A percentile compares a stretch with the other conserved stretches of the same genome.
Conservation (phyloP, 352 stramenopile species). For the Pythium vanterpoolii region DNA sequence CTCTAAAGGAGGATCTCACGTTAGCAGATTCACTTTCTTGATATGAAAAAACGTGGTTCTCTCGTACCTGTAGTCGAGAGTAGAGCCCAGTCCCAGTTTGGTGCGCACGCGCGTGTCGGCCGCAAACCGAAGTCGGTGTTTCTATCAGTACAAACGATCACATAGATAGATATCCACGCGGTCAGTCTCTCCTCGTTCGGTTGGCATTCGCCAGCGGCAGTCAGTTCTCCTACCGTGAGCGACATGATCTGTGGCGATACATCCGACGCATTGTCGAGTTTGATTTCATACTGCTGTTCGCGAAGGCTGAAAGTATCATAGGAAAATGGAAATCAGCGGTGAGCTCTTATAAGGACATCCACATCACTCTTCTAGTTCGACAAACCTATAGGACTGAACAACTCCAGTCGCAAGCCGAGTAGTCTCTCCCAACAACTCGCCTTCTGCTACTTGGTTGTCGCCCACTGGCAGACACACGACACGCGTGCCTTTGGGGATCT, state of each 20-base stretch:
- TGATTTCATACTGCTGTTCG: constrained; percentile 22
- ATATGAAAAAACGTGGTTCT: not conserved
- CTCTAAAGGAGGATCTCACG: constrained; percentile 12
- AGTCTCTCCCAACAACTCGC: not conserved
- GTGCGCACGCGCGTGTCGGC: constrained; percentile 33
- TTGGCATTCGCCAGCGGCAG: not conserved
- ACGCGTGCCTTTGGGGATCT: constrained; percentile 51
- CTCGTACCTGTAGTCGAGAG: constrained; percentile 29
- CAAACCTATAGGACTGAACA: constrained; percentile 40
- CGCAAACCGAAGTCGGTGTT: constrained; percentile 33
- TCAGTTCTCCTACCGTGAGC: constrained; percentile 2
- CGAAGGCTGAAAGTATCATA: constrained; percentile 20
- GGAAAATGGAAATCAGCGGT: too few relatives aligned
- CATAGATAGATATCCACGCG: not conserved
- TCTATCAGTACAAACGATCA: constrained; percentile 11
- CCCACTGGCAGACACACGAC: constrained; percentile 28
- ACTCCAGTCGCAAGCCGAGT: not conserved
- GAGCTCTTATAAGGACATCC: not conserved
- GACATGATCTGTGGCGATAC: not conserved
- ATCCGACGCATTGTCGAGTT: not conserved
- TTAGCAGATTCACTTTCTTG: not conserved
- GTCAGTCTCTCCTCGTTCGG: not conserved
- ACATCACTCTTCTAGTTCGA: not conserved
- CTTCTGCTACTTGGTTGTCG: not conserved
- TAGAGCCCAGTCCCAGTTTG: constrained; percentile 28